A percentile compares a stretch with the other conserved stretches of the same genome.
These are phyloP conservation scores for Penicillium pulvis DNA, from an alignment of 495 filamentous ascomycete genomes.

Conservation along the genomic window DNA sequence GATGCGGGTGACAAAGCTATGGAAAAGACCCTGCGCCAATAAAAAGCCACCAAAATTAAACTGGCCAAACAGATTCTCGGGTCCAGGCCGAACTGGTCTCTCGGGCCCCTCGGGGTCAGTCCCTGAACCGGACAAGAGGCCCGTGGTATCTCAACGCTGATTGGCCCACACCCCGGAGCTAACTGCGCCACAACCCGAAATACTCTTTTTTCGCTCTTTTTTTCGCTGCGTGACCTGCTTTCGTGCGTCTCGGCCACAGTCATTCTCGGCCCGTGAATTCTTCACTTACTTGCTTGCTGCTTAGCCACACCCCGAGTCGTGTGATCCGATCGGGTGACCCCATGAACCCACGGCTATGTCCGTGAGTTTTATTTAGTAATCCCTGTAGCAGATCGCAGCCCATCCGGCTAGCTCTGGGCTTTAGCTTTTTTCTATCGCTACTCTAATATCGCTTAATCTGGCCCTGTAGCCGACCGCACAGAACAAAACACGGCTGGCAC, in stretches of 20 bases:
- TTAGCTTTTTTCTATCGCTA: neutral
- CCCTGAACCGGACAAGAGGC: neutral
- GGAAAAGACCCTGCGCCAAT: neutral
- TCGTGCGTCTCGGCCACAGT: neutral
- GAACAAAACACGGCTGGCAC: neutral
- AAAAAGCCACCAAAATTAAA: neutral
- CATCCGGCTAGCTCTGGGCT: no score
- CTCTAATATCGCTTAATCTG: neutral
- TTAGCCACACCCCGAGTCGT: neutral
- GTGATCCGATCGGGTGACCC: neutral
- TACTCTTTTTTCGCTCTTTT: neutral
- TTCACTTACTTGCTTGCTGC: neutral
- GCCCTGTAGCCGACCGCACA: neutral
- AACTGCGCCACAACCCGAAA: slow-evolving; percentile 9
- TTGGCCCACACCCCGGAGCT: neutral
- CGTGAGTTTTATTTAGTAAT: neutral
- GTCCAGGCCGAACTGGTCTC: neutral
- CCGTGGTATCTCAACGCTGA: neutral
- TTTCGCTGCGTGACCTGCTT: neutral
- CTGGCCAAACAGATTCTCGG: slow-evolving; percentile 13
- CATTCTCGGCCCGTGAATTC: neutral
- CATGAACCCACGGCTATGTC: neutral
- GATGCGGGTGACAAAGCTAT: neutral
- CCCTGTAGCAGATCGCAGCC: neutral
- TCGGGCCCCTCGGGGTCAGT: neutral